Conservation (phyloP, 805 yeast species). For the Huiozyma naganishii region DNA sequence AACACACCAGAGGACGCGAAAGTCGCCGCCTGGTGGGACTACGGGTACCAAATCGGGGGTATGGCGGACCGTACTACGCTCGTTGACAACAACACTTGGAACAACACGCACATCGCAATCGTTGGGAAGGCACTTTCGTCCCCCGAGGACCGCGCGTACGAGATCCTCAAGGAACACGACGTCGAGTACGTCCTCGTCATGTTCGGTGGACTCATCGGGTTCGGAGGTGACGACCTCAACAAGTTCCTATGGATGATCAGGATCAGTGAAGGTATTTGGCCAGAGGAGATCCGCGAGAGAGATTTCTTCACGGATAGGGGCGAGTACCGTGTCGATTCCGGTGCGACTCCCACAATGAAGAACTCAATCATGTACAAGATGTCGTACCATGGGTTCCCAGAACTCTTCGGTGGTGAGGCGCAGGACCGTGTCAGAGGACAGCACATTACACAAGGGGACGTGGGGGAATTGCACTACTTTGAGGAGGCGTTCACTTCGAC, state of each 20-base stretch:
- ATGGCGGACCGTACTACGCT: conserved; percentile 98
- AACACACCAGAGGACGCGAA: conserved; percentile 93
- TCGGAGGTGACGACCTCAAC: conserved; percentile 91
- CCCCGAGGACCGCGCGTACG: conserved; percentile 76
- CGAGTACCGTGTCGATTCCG: conserved; percentile 76
- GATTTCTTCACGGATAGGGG: conserved; percentile 75
- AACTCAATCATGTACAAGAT: conserved; percentile 89
- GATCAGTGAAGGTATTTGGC: conserved; percentile 99
- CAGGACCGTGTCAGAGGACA: conserved; percentile 86
- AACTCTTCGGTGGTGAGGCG: conserved; percentile 45
- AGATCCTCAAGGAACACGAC: conserved; percentile 79
- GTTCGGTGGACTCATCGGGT: conserved; percentile 90
- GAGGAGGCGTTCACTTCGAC: conserved; percentile 94
- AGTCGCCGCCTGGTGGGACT: conserved; percentile 99
- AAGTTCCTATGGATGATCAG: conserved; percentile 98
- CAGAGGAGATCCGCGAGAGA: conserved; percentile 88
- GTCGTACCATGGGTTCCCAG: conserved; percentile 80
- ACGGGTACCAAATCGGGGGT: conserved; percentile 98
- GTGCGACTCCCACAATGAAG: conserved; percentile 77
- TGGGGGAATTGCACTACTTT: conserved; percentile 54
- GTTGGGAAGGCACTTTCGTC: conserved; percentile 98
- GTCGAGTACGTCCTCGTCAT: conserved; percentile 90
- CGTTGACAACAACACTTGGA: conserved; percentile 99
- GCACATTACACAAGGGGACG: conserved; percentile 41
- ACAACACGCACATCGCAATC: conserved; percentile 97